A percentile compares a stretch with the other conserved stretches of the same genome.
Conservation (phyloP, 108 stramenopile genomes). For the Parmales sp. region DNA sequence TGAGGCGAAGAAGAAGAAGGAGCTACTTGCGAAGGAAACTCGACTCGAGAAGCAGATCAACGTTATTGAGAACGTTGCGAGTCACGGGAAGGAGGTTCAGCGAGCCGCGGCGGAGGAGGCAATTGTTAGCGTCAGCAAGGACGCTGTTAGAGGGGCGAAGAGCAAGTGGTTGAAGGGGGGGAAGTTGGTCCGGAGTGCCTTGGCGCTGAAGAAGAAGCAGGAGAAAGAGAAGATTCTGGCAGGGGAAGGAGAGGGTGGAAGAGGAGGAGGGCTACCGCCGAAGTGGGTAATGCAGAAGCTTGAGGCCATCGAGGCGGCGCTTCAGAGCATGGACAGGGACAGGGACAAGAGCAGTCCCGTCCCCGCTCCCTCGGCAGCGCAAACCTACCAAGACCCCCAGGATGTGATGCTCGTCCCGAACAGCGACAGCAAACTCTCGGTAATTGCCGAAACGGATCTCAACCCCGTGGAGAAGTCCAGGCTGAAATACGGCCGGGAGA, state of each 20-base stretch:
- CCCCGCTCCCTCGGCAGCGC: neutral
- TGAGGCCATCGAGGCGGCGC: conserved; percentile 2
- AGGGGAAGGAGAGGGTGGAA: neutral
- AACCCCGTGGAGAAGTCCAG: neutral
- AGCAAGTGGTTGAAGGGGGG: neutral
- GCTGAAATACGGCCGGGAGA: neutral
- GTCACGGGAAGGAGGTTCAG: neutral
- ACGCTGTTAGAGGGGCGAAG: neutral
- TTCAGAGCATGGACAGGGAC: neutral
- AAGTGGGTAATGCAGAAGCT: neutral
- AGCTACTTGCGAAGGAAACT: neutral
- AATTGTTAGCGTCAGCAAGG: neutral
- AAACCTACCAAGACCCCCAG: neutral
- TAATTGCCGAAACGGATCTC: neutral
- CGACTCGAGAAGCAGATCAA: neutral
- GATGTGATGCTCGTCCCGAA: neutral
- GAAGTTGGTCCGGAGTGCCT: neutral
- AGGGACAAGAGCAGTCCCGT: too few relatives aligned
- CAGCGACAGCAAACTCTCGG: neutral
- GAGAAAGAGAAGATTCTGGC: too few relatives aligned
- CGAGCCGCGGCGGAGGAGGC: neutral
- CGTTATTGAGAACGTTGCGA: neutral
- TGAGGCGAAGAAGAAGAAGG: neutral
- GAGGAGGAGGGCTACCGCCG: neutral
- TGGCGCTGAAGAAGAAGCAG: neutral